Conservation (phyloP, 208 protist genomes). For the Trypanosoma avium region DNA sequence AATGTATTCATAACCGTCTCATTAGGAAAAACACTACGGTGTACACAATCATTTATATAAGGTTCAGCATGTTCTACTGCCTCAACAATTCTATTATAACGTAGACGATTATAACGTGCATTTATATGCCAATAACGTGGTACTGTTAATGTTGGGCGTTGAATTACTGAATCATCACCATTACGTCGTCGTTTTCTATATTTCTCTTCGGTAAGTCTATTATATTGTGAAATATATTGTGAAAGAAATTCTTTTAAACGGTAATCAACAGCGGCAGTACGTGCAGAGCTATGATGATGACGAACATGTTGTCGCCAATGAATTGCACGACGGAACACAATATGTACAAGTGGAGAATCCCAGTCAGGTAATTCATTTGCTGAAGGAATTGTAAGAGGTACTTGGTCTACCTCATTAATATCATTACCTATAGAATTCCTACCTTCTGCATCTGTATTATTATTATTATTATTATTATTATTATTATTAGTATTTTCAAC, state of each 20-base stretch:
- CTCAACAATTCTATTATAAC: constrained; percentile 85
- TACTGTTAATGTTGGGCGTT: constrained; percentile 41
- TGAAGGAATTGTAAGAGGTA: constrained; percentile 12
- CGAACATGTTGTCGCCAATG: constrained; percentile 67
- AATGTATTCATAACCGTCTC: constrained; percentile 38
- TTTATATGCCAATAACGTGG: constrained; percentile 80
- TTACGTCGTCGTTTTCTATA: constrained; percentile 21
- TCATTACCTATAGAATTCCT: too few species aligned
- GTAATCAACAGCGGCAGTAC: constrained; percentile 54
- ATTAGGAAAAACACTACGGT: constrained; percentile 41
- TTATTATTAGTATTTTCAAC: neutral
- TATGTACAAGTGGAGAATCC: constrained; percentile 47
- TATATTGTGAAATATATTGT: constrained; percentile 78
- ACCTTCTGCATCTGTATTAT: neutral
- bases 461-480: constrained; percentile 11
- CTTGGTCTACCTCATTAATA: neutral
- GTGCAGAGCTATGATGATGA: constrained; percentile 40
- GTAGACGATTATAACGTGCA: constrained; percentile 78
- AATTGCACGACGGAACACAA: constrained; percentile 66
- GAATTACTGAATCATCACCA: neutral
- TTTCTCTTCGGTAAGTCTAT: constrained; percentile 51
- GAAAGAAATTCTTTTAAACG: constrained; percentile 69
- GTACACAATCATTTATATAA: constrained; percentile 36
- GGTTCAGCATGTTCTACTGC: constrained; percentile 43
- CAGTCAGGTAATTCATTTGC: constrained; percentile 14